Evolutionary conservation across 2,329 filamentous ascomycete genomes (phyloP).

Genomic region (Cladophialophora yegresii): DNA sequence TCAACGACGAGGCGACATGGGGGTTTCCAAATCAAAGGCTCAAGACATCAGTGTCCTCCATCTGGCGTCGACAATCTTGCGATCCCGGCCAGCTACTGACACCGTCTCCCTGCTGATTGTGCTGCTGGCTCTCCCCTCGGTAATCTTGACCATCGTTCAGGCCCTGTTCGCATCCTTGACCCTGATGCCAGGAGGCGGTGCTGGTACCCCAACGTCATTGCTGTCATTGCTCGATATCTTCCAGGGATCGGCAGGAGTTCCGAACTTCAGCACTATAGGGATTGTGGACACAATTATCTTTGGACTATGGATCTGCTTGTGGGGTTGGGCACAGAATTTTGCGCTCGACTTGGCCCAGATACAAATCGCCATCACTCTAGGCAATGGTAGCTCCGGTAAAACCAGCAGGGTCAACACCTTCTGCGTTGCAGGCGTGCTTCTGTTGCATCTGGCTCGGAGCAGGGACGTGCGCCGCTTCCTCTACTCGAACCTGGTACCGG

Average conservation of each 20-base stretch:
- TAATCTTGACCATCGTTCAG: conserved; percentile 85
- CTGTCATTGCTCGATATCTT: conserved; percentile 89
- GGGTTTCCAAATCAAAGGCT: conserved; percentile 66
- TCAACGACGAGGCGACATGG: conserved; percentile 67
- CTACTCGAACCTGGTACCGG: conserved; percentile 47
- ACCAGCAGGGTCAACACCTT: conserved; percentile 50
- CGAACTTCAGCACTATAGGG: conserved; percentile 79
- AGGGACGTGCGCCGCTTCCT: conserved; percentile 55
- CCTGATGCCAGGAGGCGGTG: conserved; percentile 78
- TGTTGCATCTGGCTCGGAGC: conserved; percentile 51
- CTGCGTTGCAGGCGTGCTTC: conserved; percentile 50
- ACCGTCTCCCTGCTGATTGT: conserved; percentile 96
- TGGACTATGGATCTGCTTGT: conserved; percentile 82
- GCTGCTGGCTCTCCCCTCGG: conserved; percentile 85
- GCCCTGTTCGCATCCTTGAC: conserved; percentile 90
- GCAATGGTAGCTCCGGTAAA: conserved; percentile 66
- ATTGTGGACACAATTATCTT: conserved; percentile 82
- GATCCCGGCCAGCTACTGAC: conserved; percentile 86
- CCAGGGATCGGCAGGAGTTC: conserved; percentile 80
- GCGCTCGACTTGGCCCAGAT: conserved; percentile 88
- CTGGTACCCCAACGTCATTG: conserved; percentile 65
- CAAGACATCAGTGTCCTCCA: conserved; percentile 73
- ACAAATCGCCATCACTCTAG: conserved; percentile 86
- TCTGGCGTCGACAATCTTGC: conserved; percentile 81
- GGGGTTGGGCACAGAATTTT: conserved; percentile 82